A percentile compares a stretch with the other conserved stretches of the same genome.
Conservation (phyloP, 2,329 filamentous ascomycete species). For the Massarina eburnea region DNA sequence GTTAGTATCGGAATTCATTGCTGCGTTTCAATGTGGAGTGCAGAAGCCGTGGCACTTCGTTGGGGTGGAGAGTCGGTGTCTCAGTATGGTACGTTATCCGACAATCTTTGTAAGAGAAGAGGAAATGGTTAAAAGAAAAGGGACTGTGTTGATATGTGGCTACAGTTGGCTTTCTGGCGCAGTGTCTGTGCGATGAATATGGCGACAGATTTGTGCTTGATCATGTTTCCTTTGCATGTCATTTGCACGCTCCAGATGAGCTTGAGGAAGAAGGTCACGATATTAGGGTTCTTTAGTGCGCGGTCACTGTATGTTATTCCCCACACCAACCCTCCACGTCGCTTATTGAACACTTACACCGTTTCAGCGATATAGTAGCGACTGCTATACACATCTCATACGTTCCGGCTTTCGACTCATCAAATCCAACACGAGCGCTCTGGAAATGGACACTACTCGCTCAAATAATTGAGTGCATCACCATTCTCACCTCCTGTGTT, state of each 20-base stretch:
- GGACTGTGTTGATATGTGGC: slow-evolving; percentile 1
- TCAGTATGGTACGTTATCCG: slow-evolving; percentile 25
- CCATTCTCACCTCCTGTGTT: slow-evolving; percentile 39
- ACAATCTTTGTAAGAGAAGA: background rate
- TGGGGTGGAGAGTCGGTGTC: slow-evolving; percentile 15
- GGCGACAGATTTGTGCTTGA: slow-evolving; percentile 35
- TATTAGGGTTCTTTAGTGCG: slow-evolving; percentile 36
- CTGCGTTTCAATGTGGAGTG: slow-evolving; percentile 37
- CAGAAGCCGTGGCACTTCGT: slow-evolving; percentile 30
- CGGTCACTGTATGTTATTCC: slow-evolving; percentile 26
- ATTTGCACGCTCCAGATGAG: slow-evolving; percentile 40
- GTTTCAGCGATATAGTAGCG: slow-evolving; percentile 34
- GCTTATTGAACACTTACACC: background rate
- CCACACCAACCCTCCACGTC: background rate
- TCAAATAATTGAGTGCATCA: slow-evolving; percentile 39
- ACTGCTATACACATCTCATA: slow-evolving; percentile 37
- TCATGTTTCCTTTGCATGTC: slow-evolving; percentile 37
- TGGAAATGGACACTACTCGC: slow-evolving; percentile 41
- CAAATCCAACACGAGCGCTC: slow-evolving; percentile 28
- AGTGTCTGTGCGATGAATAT: slow-evolving; percentile 35
- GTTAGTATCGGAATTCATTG: slow-evolving; percentile 26
- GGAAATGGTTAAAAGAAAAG: background rate
- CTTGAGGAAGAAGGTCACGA: slow-evolving; percentile 35
- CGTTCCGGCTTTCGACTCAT: slow-evolving; percentile 25
- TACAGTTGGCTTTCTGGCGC: slow-evolving; percentile 34